These are phyloP conservation scores for Ophiostoma angusticollis DNA, from an alignment of 2,329 filamentous ascomycete species.

Conservation along the genomic window DNA sequence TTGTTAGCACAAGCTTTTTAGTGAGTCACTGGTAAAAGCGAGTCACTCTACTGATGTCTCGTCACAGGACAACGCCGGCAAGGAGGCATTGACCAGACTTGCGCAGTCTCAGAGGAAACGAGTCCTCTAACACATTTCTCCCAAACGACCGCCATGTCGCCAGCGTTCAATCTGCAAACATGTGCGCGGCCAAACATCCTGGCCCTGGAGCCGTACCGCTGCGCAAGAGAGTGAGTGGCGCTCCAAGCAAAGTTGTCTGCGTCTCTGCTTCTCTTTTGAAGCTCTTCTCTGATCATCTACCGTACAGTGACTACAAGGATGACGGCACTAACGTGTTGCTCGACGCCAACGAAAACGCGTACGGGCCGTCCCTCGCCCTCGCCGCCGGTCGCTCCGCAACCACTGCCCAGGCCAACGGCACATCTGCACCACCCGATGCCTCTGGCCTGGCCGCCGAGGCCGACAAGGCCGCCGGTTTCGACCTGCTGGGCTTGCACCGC, in stretches of 20 bases:
- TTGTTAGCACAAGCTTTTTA: too few species aligned
- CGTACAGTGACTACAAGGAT: slow-evolving; percentile 86
- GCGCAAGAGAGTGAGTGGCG: slow-evolving; percentile 61
- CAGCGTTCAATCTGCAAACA: slow-evolving; percentile 55
- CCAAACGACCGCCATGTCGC: slow-evolving; percentile 31
- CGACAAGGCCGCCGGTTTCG: slow-evolving; percentile 39
- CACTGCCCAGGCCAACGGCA: neutral
- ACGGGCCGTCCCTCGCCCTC: slow-evolving; percentile 62
- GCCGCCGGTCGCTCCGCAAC: slow-evolving; percentile 56
- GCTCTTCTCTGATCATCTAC: neutral
- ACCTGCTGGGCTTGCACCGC: slow-evolving; percentile 74
- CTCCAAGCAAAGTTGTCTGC: slow-evolving; percentile 4
- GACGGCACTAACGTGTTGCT: slow-evolving; percentile 91
- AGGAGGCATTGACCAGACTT: neutral
- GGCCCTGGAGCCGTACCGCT: slow-evolving; percentile 64
- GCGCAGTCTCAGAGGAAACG: too few species aligned
- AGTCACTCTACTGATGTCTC: too few species aligned
- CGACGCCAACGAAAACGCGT: slow-evolving; percentile 97
- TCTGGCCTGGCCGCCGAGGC: slow-evolving; percentile 84
- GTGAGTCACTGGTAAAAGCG: too few species aligned
- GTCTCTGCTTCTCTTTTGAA: slow-evolving; percentile 18
- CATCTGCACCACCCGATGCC: too few species aligned
- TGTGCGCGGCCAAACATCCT: slow-evolving; percentile 70
- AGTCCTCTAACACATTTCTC: neutral
- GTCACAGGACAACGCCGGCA: neutral